Evolutionary conservation across 805 yeast genomes (phyloP), one percentile per base, ranked within the genome.

Genomic region (Metschnikowia drakensbergensis): DNA sequence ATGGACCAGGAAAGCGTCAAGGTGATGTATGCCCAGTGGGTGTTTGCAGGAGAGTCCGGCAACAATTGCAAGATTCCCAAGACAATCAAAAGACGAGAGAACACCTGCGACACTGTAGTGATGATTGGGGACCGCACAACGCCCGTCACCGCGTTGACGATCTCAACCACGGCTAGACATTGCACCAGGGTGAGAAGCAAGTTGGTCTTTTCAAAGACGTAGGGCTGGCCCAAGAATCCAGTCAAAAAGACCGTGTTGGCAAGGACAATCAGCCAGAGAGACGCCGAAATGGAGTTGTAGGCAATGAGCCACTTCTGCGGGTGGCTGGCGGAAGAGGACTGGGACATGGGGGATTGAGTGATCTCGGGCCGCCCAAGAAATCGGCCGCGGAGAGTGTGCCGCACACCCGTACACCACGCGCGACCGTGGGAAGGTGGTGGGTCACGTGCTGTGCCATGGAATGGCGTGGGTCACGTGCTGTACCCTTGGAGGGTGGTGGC

Each of bases 1-100:
- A 88, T 59, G n/a, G 94, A 81, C 99, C 99, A 94, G 9, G 97
- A 90, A 38, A 82, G 57, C 41, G 83, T 74, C 64, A 92, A 76
- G 1, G 92, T 72, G 48, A 83, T 67, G 65, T 85, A 91, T 11
- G 79, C 74, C 79, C 82, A 73, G 54, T 74, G 76, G 55, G 57
- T 46, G 55, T 77, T 75, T 28, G 89, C 89, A 17, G 85, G 86
- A 0, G 88, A 77, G 17, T 78, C 61, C 6, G 98, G 97, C 54
- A 90, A 73, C n/a, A 76, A 64, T 45, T 81, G 81, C 67, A 89
- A 82, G 45, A 92, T 79, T 3, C 97, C 97, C 71, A 86, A 74
- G 5, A 88, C 96, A 35, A 94, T 76, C 55, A 91, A 70, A 46
- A 91, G 66, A 54, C 99, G 79, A 9, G 97, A 90, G 5, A 84